Evolutionary conservation across 202 grass and related monocot genomes (phyloP).

Genomic region (Cymbopogon flexuosus): DNA sequence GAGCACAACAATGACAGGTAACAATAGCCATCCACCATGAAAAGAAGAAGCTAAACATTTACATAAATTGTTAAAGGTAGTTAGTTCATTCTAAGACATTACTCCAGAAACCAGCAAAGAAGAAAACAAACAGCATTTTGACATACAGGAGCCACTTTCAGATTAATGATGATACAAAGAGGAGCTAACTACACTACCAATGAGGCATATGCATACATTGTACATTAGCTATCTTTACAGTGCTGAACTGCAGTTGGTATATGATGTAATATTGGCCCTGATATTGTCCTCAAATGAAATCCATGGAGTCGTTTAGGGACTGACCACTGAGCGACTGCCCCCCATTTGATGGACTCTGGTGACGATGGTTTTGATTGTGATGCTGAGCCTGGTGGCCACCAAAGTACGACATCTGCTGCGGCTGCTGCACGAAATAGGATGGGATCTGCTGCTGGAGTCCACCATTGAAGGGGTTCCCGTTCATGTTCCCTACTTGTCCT

Average conservation of each 20-base stretch:
- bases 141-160: constrained; percentile 39
- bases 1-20: background rate
- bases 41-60: constrained; percentile 6
- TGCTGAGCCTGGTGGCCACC: constrained; percentile 49
- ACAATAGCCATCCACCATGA: background rate
- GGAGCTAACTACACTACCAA: constrained; percentile 43
- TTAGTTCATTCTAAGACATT: constrained; percentile 17
- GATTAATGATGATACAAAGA: constrained; percentile 46
- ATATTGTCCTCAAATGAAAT: constrained; percentile 61
- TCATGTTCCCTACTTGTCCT: constrained; percentile 63
- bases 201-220: constrained; percentile 44
- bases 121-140: constrained; percentile 10
- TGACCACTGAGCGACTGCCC: constrained; percentile 50
- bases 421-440: constrained; percentile 50
- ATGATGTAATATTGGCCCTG: constrained; percentile 2
- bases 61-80: constrained; percentile 24
- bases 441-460: constrained; percentile 50
- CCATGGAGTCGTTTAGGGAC: constrained; percentile 68
- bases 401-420: constrained; percentile 60
- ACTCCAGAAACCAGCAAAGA: constrained; percentile 26
- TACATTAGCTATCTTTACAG: constrained; percentile 63
- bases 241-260: constrained; percentile 43
- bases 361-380: constrained; percentile 46
- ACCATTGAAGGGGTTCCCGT: constrained; percentile 68
- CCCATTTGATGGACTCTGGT: constrained; percentile 51